These are phyloP conservation scores for Penicillium sp. DNA, from an alignment of 2,329 filamentous ascomycete species.

Conservation along the genomic window DNA sequence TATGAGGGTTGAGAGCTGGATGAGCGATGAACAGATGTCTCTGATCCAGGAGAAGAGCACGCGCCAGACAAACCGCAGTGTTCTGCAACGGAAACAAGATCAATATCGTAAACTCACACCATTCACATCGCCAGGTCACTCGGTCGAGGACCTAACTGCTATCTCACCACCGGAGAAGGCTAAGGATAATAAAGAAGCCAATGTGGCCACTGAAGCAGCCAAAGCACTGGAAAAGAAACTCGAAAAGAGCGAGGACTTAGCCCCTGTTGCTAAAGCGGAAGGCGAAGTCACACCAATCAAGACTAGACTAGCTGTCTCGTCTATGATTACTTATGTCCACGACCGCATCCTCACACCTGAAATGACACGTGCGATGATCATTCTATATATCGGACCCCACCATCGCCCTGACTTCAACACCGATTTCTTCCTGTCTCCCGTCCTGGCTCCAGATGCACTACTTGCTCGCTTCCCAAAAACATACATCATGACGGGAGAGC, in stretches of 20 bases:
- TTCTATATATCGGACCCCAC: constrained; percentile 88
- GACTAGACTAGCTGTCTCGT: constrained; percentile 85
- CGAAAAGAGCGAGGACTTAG: constrained; percentile 28
- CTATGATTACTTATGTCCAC: constrained; percentile 97
- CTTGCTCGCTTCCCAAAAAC: constrained; percentile 85
- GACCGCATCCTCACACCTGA: constrained; percentile 89
- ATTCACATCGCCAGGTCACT: constrained; percentile 65
- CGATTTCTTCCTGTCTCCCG: constrained; percentile 81
- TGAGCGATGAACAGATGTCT: constrained; percentile 96
- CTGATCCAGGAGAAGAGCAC: constrained; percentile 75
- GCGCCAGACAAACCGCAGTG: constrained; percentile 66
- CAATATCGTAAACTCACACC: constrained; percentile 75
- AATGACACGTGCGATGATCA: constrained; percentile 99
- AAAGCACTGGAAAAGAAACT: constrained; percentile 22
- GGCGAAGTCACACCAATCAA: constrained; percentile 49
- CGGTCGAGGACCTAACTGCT: constrained; percentile 53
- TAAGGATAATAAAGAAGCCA: constrained; percentile 15
- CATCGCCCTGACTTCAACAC: constrained; percentile 85
- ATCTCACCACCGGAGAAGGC: constrained; percentile 14
- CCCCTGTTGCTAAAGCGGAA: constrained; percentile 25
- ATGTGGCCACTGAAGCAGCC: constrained; percentile 19
- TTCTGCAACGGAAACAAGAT: constrained; percentile 75
- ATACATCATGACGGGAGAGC: constrained; percentile 87
- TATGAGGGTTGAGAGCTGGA: constrained; percentile 98
- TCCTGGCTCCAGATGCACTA: constrained; percentile 75